Base-by-base conservation (phyloP, 768 basidiomycete species). In the Ephemerocybe angulata region DNA sequence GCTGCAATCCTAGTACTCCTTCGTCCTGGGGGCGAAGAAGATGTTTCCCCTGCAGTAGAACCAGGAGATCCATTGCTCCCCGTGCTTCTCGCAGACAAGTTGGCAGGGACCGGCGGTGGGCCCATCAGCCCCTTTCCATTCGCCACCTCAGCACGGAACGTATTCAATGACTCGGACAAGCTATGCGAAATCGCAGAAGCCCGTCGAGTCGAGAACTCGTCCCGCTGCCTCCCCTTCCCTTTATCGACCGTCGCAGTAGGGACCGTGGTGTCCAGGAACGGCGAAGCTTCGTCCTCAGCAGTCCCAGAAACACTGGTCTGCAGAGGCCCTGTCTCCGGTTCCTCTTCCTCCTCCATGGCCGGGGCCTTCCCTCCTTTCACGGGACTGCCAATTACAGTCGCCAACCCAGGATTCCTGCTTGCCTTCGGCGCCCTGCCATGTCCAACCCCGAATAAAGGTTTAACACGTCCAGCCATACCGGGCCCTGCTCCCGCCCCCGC, bases 131-230 rank as follows among this genome's bases (percentile, higher is more conserved):
- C 69, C 56, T 62, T 61, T 19, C 53, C 59, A 52, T 63, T 69
- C 10, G 72, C 65, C 43, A 30, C 3, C 76, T 74, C 40, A 72
- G 61, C 38, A 17, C 81, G 80, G 28, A 82, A 61, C 3, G 72
- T 69, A n/a, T 73, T 79, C 30, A 88, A 63, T 4, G 87, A 88
- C 62, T 83, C 80, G 3, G 86, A 81, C 30, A 88, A 77, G 3
- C 81, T 76, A 53, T 84, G 80, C 22, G 80, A 81, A 0, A 83
- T 83, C 63, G 81, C 65, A 25, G 84, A 85, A 4, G 82, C 82
- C 37, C 84, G 70, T 41, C 81, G 70, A 27, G 80, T 81, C 3
- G 76, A 75, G 58, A 77, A 67, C 19, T 61, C 65, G 44, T 63
- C 64, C 37, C 63, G 65, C 27, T 67, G 65, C 62, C 72, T 76